phyloP scores from a whole-genome alignment of 352 stramenopile species.

The Phytophthora ohioensis region DNA sequence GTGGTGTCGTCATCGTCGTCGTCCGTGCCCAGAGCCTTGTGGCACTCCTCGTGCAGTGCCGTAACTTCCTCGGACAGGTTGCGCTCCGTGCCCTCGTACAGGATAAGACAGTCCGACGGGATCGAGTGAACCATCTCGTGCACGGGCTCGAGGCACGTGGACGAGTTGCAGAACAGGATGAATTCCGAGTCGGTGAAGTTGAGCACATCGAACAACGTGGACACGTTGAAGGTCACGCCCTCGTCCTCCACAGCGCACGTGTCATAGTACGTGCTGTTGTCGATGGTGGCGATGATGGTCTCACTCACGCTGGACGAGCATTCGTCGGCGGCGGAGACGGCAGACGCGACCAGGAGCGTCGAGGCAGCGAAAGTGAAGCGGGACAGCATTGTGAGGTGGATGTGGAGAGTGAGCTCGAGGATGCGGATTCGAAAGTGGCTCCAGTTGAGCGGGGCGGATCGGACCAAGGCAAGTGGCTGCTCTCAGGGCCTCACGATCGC shows the following conservation, averaged over 20 bases:
- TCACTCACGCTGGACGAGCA: constrained; percentile 48
- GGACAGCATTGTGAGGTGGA: constrained; percentile 20
- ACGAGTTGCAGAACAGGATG: constrained; percentile 60
- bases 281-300: constrained; percentile 47
- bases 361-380: constrained; percentile 30
- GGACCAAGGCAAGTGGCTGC: constrained; percentile 5
- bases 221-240: constrained; percentile 60
- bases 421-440: constrained; percentile 24
- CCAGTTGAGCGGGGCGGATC: neutral
- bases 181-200: constrained; percentile 58
- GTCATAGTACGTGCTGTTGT: constrained; percentile 62
- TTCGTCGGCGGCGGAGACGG: constrained; percentile 23
- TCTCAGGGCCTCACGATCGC: no score
- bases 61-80: constrained; percentile 54
- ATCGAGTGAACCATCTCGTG: constrained; percentile 57
- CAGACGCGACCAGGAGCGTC: constrained; percentile 29
- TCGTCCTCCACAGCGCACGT: constrained; percentile 48
- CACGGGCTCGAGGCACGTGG: constrained; percentile 57
- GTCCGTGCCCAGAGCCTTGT: constrained; percentile 36
- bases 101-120: constrained; percentile 52
- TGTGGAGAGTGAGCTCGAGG: constrained; percentile 22
- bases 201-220: constrained; percentile 50
- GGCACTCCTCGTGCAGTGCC: constrained; percentile 55
- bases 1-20: constrained; percentile 33
- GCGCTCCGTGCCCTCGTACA: constrained; percentile 48